Evolutionary conservation across 129 eudicot species (phyloP), one percentile per base, ranked within the genome.

Genomic region (Kitagawia praeruptora): DNA sequence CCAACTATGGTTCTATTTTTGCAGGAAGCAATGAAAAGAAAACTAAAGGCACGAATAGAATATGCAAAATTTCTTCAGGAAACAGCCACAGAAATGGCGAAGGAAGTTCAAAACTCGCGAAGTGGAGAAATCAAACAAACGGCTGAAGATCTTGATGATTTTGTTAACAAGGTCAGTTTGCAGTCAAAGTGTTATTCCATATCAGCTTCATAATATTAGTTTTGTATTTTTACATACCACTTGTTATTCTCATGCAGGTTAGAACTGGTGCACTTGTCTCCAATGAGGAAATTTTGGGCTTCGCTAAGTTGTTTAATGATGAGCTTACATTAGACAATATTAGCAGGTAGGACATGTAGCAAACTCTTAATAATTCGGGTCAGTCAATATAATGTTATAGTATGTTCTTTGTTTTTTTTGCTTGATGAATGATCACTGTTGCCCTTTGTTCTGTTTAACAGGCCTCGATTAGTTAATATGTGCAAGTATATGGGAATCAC

Each of bases 121-220:
- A 94, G 97, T 82, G 97, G 98, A 77, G 98, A 94, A 58, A 73
- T 85, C 77, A 92, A 90, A 89, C 86, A 94, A 86, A 94, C 98
- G 75, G 98, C 98, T 31, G 98, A 91, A 85, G 98, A 94, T 88
- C 98, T 94, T 87, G 98, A 94, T 86, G 98, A 92, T 15, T 91
- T 94, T 84, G 85, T 94, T 88, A 79, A 79, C 89, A 94, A 91
- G 91, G 98, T 87, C 81, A 75, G 88, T 66, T 70, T 74, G 58
- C 66, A 28, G 53, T 69, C 75, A 48, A 58, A 39, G 48, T 53
- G 64, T 51, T 15, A 75, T 66, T 10, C 71, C 14, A 21, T 48
- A 39, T 80, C n/a, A 77, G 44, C 18, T 42, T 71, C 75, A 63
- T 51, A 63, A 28, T 73, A 47, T 63, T 56, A 23, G 73, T 21